Base-by-base conservation (phyloP, 2,329 filamentous ascomycete genomes). In the Aspergillus thermomutatus region DNA sequence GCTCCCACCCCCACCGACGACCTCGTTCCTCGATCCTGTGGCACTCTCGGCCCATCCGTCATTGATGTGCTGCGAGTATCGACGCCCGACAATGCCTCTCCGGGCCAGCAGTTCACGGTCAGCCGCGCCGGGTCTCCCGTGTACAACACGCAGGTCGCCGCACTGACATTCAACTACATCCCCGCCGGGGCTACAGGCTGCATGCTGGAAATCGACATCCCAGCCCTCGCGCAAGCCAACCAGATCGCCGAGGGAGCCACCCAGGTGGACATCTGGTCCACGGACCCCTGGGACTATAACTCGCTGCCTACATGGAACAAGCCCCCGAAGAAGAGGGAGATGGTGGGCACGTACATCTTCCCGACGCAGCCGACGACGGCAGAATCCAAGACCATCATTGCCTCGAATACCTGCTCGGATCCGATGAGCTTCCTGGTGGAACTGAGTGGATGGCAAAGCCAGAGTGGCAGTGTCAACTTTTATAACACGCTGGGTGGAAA, bases 391-490 rank as follows among this genome's bases (percentile, higher is more conserved):
- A 60, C 55, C 0, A 49, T 50, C 8, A 11, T 65, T 10, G 55
- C 55, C 6, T 58, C 55, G 10, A 59, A 59, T 25, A 51, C 49
- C 1, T 65, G 63, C 43, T 49, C 46, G 0, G 27, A n/a, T 3
- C 28, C 52, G 0, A 60, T 66, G 64, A 66, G 64, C 21, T 66
- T 58, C 49, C 11, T 62, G 52, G 57, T 60, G 0, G 49, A 60
- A 26, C 17, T 61, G 49, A 60, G 56, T 9, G 40, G 47, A 2
- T 65, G 61, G 61, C 64, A 65, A 60, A 50, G 3, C 0, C 40
- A 41, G 1, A 37, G 27, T 4, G 63, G 63, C 1, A 34, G 26
- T 10, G 64, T 66, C 2, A 31, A 53, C 1, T 66, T 66, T 26
- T n/a, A n/a, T 10, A 63, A 64, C 28, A 28, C 26, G 0, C 8